Percentiles rank a stretch among this genome's conserved stretches.
Conservation (phyloP, 192 early-diverging fungal genomes). For the Phlyctochytrium planicorne region DNA sequence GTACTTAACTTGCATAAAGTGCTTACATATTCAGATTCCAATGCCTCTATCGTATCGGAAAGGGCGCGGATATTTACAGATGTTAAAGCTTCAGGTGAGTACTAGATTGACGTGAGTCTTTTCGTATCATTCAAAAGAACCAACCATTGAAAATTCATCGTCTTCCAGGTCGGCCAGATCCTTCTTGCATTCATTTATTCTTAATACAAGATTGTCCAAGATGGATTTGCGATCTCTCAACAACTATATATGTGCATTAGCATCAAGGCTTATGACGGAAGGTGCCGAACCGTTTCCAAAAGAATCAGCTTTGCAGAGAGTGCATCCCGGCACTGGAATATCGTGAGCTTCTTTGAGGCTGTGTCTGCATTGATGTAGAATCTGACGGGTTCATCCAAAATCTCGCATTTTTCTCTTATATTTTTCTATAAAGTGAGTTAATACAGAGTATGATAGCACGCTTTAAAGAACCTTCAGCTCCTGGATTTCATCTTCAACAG, state of each 20-base stretch:
- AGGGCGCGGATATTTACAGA: not conserved
- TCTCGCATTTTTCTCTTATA: not conserved
- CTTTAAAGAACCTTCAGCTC: not conserved
- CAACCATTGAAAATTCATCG: not conserved
- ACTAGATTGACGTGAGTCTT: too few relatives aligned
- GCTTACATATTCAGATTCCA: too few relatives aligned
- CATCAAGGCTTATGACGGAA: too few relatives aligned
- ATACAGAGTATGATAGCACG: not conserved
- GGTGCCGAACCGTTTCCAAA: not conserved
- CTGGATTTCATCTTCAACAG: not conserved
- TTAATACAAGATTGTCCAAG: not conserved
- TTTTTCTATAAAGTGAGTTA: not conserved
- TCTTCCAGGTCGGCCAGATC: not conserved
- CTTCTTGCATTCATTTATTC: not conserved
- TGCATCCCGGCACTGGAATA: not conserved
- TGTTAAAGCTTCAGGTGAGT: not conserved
- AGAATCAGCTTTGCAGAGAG: not conserved
- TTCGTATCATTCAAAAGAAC: too few relatives aligned
- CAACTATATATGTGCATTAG: not conserved
- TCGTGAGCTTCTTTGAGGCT: not conserved
- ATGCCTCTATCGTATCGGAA: not conserved
- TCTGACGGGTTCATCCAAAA: not conserved
- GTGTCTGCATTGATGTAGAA: not conserved
- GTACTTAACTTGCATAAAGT: not conserved
- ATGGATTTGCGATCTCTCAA: not conserved